Evolutionary conservation across 768 basidiomycete species (phyloP), one percentile per base, ranked within the genome.

Genomic region (Amanita polypyramis): DNA sequence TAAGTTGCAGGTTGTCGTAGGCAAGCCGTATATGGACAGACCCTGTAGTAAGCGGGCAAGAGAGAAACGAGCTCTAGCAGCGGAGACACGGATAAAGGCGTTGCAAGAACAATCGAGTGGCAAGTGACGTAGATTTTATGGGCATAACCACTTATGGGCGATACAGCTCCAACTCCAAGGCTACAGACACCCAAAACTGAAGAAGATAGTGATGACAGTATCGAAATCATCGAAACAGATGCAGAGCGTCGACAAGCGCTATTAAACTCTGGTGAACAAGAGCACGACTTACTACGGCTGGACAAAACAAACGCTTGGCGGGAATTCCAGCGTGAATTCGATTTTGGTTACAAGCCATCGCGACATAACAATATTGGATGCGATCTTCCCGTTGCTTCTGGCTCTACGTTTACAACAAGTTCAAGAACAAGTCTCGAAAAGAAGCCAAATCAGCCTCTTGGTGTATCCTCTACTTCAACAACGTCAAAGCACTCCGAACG

Each of bases 31-130:
- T 8, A 39, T 21, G 36, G 15, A 30, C 38, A 27, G 11, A 34
- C 45, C 17, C 23, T 52, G 21, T 57, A 92, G 88, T 60, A 87
- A 87, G 60, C 73, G 82, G 27, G 88, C 86, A 11, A 67, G 87
- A 50, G 86, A 87, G 54, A 85, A 87, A 58, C 73, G 87, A 48
- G 87, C 85, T 1, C 54, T 79, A 30, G 88, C 87, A n/a, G 77
- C 75, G 5, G 85, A 91, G 62, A 69, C 66, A 17, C 73, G 89
- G 29, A 44, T 85, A 10, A 63, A 62, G 42, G 68, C 70, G 7
- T 56, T 80, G 39, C 70, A 74, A 60, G 60, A 58, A 33, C 44
- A 59, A 39, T 37, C 51, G 25, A 57, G 57, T 55, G 54, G 66
- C 66, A 48, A 49, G 58, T 51, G 50, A 25, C 15, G 9, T 29